Conservation (phyloP, 768 basidiomycete genomes). For the Dioszegia hungarica region DNA sequence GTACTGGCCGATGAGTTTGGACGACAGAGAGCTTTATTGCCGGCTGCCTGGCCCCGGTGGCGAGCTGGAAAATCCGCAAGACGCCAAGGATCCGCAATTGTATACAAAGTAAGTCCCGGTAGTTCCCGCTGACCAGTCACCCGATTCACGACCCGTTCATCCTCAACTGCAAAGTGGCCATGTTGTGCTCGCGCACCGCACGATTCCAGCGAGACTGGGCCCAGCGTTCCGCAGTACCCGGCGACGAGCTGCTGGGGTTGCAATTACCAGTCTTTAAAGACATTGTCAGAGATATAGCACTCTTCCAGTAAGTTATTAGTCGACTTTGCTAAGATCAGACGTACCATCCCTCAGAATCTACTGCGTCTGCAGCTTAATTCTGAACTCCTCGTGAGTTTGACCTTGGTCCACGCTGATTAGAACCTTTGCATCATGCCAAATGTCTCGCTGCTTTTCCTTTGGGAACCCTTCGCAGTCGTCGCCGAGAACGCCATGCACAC, state of each 20-base stretch:
- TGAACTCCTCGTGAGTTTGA: not conserved
- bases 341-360: constrained; percentile 25
- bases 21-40: constrained; percentile 22
- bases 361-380: constrained; percentile 6
- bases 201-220: constrained; percentile 19
- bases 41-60: constrained; percentile 16
- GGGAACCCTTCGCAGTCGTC: constrained; percentile 30
- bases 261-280: constrained; percentile 8
- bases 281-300: constrained; percentile 18
- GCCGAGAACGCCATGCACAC: constrained; percentile 1
- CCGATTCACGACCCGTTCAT: constrained; percentile 31
- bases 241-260: constrained; percentile 16
- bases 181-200: constrained; percentile 11
- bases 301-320: constrained; percentile 22
- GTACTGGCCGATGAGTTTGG: constrained; percentile 17
- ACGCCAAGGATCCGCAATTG: constrained; percentile 12
- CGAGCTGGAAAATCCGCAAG: constrained; percentile 25
- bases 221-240: constrained; percentile 26
- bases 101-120: constrained; percentile 17
- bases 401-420: not conserved
- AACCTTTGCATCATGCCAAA: constrained; percentile 31
- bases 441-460: constrained; percentile 18
- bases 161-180: constrained; percentile 24
- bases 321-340: constrained; percentile 3
- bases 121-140: constrained; percentile 19